Evolutionary conservation across 768 basidiomycete genomes (phyloP).

Genomic region (Boletus coccyginus): DNA sequence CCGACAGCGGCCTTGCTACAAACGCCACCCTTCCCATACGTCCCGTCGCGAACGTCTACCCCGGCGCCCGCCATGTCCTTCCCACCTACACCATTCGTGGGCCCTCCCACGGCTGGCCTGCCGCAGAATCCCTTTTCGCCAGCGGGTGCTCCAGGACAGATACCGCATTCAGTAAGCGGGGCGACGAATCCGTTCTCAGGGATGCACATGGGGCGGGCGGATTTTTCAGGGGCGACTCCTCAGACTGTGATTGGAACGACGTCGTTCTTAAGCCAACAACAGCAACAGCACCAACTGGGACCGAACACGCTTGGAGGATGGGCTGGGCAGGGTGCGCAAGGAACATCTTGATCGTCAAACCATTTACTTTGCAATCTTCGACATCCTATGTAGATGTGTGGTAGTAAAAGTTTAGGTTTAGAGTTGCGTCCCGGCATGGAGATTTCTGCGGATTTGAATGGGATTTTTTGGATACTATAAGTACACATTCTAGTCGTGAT

Average conservation of each 20-base stretch:
- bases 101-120: background rate
- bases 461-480: background rate
- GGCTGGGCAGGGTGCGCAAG: slow-evolving; percentile 13
- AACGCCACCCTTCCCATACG: background rate
- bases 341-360: slow-evolving; percentile 13
- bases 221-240: slow-evolving; percentile 26
- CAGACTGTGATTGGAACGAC: slow-evolving; percentile 24
- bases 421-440: background rate
- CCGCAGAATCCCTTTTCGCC: slow-evolving; percentile 23
- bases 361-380: background rate
- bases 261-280: slow-evolving; percentile 21
- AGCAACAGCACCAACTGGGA: slow-evolving; percentile 23
- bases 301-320: slow-evolving; percentile 18
- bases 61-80: slow-evolving; percentile 1
- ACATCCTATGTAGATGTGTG: background rate
- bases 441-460: background rate
- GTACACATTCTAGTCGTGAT: background rate
- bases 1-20: slow-evolving; percentile 7
- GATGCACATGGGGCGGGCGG: slow-evolving; percentile 13
- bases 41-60: background rate
- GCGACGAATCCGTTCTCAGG: slow-evolving; percentile 18
- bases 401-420: background rate
- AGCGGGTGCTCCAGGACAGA: slow-evolving; percentile 15
- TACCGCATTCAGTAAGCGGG: slow-evolving; percentile 19
- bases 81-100: slow-evolving; percentile 2